A percentile compares a stretch with the other conserved stretches of the same genome.
These are phyloP conservation scores for Aspergillus sp. DNA, from an alignment of 2,329 filamentous ascomycete genomes.

Conservation along the genomic window DNA sequence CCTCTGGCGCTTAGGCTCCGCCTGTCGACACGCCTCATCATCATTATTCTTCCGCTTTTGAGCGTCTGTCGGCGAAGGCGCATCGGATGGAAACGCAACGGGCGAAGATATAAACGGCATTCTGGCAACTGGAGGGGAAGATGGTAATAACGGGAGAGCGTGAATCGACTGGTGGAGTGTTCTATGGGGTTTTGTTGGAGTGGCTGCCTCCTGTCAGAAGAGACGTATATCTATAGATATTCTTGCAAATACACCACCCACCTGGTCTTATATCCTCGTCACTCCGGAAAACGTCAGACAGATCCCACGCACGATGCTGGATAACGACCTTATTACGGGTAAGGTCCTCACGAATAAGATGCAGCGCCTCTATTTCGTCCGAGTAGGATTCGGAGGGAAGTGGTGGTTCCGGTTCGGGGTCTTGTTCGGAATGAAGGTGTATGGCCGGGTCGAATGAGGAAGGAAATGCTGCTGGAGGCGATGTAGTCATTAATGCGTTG, in stretches of 20 bases:
- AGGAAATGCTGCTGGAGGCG: conserved; percentile 32
- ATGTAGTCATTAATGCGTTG: conserved; percentile 24
- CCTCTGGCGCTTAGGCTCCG: conserved; percentile 33
- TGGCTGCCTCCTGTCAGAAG: conserved; percentile 18
- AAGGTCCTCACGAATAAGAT: conserved; percentile 26
- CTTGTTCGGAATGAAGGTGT: conserved; percentile 40
- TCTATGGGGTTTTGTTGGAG: conserved; percentile 26
- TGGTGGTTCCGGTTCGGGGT: conserved; percentile 8
- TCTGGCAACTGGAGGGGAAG: conserved; percentile 24
- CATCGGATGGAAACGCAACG: conserved; percentile 21
- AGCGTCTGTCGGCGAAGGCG: conserved; percentile 18
- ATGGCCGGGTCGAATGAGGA: conserved; percentile 45
- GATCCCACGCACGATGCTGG: conserved; percentile 36
- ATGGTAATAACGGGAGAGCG: conserved; percentile 17
- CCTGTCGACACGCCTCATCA: conserved; percentile 17
- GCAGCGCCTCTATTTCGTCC: conserved; percentile 35
- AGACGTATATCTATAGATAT: not conserved
- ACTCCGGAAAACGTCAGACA: conserved; percentile 36
- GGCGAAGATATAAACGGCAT: conserved; percentile 37
- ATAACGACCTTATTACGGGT: conserved; percentile 33
- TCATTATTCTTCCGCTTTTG: conserved; percentile 35
- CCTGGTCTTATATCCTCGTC: conserved; percentile 31
- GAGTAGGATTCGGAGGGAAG: conserved; percentile 28
- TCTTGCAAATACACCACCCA: conserved; percentile 15
- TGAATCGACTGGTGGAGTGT: conserved; percentile 9